Conservation (phyloP, 1,139 yeast genomes). For the Hanseniaspora gamundiae region DNA sequence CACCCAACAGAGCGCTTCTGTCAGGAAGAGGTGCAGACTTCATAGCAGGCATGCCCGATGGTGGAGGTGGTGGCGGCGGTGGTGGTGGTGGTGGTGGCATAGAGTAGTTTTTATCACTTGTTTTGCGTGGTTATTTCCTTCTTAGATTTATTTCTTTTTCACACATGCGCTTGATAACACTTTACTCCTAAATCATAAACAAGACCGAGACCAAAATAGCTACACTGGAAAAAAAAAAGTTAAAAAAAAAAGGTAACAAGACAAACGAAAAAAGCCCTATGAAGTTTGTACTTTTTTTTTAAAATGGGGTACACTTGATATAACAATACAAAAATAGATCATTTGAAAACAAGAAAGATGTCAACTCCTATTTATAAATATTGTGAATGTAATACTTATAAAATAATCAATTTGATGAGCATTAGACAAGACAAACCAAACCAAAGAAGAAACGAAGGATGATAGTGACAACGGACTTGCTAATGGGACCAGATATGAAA, state of each 20-base stretch:
- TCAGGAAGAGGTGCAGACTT: conserved; percentile 28
- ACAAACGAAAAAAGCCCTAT: not conserved
- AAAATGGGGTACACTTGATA: too few relatives aligned
- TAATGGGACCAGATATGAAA: too few relatives aligned
- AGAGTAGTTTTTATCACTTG: not conserved
- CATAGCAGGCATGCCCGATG: conserved; percentile 14
- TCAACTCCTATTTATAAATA: too few relatives aligned
- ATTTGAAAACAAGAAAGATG: too few relatives aligned
- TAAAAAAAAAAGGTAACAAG: not conserved
- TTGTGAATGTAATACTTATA: too few relatives aligned
- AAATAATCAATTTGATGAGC: too few relatives aligned
- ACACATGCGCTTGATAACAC: too few relatives aligned
- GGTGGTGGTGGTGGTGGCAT: conserved; percentile 26
- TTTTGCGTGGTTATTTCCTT: not conserved
- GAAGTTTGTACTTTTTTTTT: not conserved
- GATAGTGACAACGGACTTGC: too few relatives aligned
- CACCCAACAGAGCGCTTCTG: conserved; percentile 74
- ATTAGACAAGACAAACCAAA: too few relatives aligned
- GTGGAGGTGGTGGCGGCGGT: conserved; percentile 19
- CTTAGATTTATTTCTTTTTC: not conserved
- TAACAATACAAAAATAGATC: too few relatives aligned
- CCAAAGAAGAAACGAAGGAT: too few relatives aligned
- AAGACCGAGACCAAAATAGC: not conserved
- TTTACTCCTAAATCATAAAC: too few relatives aligned
- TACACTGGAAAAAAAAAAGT: not conserved